phyloP scores from a whole-genome alignment of 148 eudicot species.

The Mesembryanthemum crystallinum region DNA sequence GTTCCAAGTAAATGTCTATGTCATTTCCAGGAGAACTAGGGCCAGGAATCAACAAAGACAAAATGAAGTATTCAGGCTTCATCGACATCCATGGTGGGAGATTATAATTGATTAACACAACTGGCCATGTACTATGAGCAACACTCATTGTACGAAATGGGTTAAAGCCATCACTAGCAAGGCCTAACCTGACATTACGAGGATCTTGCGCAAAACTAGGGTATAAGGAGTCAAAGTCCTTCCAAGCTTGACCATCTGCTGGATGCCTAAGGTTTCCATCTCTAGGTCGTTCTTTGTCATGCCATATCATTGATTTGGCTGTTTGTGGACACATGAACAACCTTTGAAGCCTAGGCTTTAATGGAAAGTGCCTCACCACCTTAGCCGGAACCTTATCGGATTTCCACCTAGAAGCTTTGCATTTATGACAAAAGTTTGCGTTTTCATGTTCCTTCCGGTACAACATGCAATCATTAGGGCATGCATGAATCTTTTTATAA shows the following conservation, averaged over 20 bases:
- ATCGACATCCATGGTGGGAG: background rate
- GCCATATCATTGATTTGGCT: background rate
- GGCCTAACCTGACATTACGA: too few relatives aligned
- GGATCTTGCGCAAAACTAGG: too few relatives aligned
- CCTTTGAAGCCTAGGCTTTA: constrained; percentile 1
- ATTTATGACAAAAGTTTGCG: background rate
- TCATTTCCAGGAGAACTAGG: background rate
- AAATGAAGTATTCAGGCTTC: background rate
- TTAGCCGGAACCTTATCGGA: background rate
- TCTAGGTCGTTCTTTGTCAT: background rate
- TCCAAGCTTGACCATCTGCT: background rate
- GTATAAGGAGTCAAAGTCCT: too few relatives aligned
- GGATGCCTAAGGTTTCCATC: background rate
- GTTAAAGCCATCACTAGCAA: too few relatives aligned
- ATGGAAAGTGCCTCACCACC: background rate
- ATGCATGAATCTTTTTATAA: constrained; percentile 5
- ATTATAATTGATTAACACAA: background rate
- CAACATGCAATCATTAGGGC: background rate
- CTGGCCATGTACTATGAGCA: too few relatives aligned
- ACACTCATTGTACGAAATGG: too few relatives aligned
- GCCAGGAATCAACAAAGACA: background rate
- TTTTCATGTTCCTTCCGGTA: background rate
- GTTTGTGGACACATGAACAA: constrained; percentile 8
- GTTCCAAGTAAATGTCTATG: background rate
- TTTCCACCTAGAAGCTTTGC: constrained; percentile 1